These are phyloP conservation scores for Suillus subluteus DNA, from an alignment of 768 basidiomycete species.

Conservation along the genomic window DNA sequence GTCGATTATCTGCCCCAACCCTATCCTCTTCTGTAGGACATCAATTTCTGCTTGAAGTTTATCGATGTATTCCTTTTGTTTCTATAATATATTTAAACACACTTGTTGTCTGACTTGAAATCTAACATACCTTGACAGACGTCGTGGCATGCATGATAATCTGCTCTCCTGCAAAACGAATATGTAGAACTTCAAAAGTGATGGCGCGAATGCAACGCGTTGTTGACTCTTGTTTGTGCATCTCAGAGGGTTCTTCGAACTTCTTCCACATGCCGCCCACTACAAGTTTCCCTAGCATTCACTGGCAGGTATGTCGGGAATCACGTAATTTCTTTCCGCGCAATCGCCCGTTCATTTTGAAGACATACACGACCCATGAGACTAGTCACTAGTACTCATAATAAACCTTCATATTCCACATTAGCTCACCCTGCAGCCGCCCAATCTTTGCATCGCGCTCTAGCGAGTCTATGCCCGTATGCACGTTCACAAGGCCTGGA, in stretches of 20 bases:
- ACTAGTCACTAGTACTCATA: too few relatives aligned
- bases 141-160: conserved; percentile 30
- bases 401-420: background rate
- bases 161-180: background rate
- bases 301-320: too few relatives aligned
- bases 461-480: background rate
- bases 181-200: background rate
- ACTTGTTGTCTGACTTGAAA: background rate
- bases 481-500: background rate
- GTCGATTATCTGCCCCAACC: conserved; percentile 34
- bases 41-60: conserved; percentile 54
- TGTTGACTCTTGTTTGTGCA: background rate
- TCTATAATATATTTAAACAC: conserved; percentile 34
- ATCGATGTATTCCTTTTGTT: conserved; percentile 51
- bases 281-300: too few relatives aligned
- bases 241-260: too few relatives aligned
- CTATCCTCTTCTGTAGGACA: conserved; percentile 49
- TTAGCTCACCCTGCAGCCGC: background rate
- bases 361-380: too few relatives aligned
- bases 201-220: background rate
- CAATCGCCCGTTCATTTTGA: too few relatives aligned
- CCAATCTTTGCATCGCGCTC: background rate
- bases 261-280: too few relatives aligned
- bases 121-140: conserved; percentile 29
- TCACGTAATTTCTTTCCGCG: too few relatives aligned